Conservation (phyloP, 257 asterid species). For the Solanum microdontum region DNA sequence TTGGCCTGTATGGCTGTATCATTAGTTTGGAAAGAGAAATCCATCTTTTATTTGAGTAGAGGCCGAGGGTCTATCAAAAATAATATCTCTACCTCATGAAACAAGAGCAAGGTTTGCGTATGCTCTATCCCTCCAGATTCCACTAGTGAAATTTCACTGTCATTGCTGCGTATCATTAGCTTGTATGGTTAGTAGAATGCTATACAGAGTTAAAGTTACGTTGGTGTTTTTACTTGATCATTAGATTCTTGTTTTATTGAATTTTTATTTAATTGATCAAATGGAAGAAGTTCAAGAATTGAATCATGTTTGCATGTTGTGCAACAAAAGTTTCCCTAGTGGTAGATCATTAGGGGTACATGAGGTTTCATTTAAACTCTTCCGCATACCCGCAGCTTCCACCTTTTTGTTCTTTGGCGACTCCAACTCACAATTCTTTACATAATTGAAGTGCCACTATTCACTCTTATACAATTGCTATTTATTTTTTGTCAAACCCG, state of each 20-base stretch:
- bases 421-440: constrained; percentile 4
- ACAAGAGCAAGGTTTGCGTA: no score
- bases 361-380: constrained; percentile 25
- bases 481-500: neutral
- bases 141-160: no score
- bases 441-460: constrained; percentile 2
- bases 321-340: constrained; percentile 44
- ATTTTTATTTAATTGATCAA: neutral
- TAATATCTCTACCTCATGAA: no score
- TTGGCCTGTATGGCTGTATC: no score
- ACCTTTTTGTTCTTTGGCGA: no score
- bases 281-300: constrained; percentile 30
- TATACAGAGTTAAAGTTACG: neutral
- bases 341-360: constrained; percentile 25
- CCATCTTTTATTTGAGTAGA: no score
- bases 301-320: constrained; percentile 52
- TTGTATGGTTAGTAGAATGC: neutral
- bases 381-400: no score
- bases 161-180: neutral
- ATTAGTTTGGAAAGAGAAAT: no score
- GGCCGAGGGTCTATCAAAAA: no score
- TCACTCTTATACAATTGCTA: neutral
- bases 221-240: neutral
- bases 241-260: neutral
- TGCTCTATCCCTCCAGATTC: no score